Base-by-base conservation (phyloP, 1,139 yeast genomes). In the Debaryomyces sp. region DNA sequence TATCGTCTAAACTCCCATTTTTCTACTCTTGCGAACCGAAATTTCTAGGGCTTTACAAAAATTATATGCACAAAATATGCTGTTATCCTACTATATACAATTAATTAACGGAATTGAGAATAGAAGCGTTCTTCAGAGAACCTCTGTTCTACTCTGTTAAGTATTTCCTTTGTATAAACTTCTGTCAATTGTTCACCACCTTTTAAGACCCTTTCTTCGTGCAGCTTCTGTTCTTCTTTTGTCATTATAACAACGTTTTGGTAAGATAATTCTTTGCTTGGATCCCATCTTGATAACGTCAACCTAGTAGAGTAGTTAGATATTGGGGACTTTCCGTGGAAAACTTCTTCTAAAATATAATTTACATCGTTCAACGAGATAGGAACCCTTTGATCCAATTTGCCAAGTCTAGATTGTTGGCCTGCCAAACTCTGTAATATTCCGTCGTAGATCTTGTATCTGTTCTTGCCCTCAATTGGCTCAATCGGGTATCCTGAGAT, bases 311-410 rank as follows among this genome's bases (percentile, higher is more conserved):
- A 84, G 61, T 78, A 89, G 26, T 92, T 89, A n/a, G 96, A 85
- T 22, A 94, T 79, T 21, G 94, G 95, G 0, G 96, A 87, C 64
- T 90, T 90, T 8, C 98, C 98, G 52, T 95, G 82, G 74, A 84
- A 94, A 1, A 94, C 85, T 67, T 94, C 99, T 61, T 92, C 98
- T 42, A 92, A 76, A n/a, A 94, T 75, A 61, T 91, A 94, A 44
- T 84, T 89, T 21, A 89, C 85, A 52, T 94, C 99, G 45, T 70
- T 71, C 46, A 85, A 62, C 5, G 92, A 78, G 37, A 91, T 75
- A 24, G 94, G 96, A 15, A 88, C 83, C 48, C 89, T 75, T 64
- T 87, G 89, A 53, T 87, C 88, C 40, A 73, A 61, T 53, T 78
- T 75, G 47, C 92, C 92, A 45, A 89, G 74, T 56, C 97, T 80